phyloP scores from a whole-genome alignment of 1,139 yeast species.

The Blastobotrys proliferans region DNA sequence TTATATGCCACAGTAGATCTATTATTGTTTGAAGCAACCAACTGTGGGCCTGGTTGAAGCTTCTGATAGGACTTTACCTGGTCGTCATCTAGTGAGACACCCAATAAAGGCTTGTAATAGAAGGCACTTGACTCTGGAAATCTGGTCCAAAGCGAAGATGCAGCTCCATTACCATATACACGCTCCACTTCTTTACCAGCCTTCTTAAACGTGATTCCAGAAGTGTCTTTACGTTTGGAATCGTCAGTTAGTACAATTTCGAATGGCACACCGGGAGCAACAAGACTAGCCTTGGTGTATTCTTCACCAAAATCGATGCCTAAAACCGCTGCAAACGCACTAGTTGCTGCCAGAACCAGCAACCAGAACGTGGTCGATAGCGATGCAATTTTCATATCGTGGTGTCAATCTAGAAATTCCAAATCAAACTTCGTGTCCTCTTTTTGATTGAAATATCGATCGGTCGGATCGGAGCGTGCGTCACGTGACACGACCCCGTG shows the following conservation, averaged over 20 bases:
- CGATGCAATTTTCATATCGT: conserved; percentile 6
- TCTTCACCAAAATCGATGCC: conserved; percentile 92
- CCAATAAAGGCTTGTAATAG: conserved; percentile 67
- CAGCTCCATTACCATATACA: conserved; percentile 71
- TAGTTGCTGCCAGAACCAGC: conserved; percentile 14
- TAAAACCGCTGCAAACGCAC: conserved; percentile 50
- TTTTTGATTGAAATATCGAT: background rate
- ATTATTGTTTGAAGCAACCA: conserved; percentile 44
- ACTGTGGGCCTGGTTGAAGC: conserved; percentile 58
- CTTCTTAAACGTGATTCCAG: conserved; percentile 66
- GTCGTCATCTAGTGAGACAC: conserved; percentile 51
- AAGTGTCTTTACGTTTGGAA: conserved; percentile 82
- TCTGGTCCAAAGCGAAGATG: conserved; percentile 65
- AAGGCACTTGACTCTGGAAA: conserved; percentile 69
- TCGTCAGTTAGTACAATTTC: conserved; percentile 87
- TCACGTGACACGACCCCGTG: too few species aligned
- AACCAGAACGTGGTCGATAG: conserved; percentile 8
- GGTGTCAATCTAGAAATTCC: background rate
- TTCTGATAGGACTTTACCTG: conserved; percentile 42
- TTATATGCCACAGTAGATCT: conserved; percentile 56
- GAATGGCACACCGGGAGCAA: conserved; percentile 87
- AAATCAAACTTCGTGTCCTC: background rate
- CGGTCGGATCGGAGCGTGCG: too few species aligned
- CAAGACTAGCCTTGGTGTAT: conserved; percentile 77
- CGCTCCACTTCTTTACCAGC: conserved; percentile 55